phyloP scores from a whole-genome alignment of 495 filamentous ascomycete genomes.

The Penicillium crystallinum region DNA sequence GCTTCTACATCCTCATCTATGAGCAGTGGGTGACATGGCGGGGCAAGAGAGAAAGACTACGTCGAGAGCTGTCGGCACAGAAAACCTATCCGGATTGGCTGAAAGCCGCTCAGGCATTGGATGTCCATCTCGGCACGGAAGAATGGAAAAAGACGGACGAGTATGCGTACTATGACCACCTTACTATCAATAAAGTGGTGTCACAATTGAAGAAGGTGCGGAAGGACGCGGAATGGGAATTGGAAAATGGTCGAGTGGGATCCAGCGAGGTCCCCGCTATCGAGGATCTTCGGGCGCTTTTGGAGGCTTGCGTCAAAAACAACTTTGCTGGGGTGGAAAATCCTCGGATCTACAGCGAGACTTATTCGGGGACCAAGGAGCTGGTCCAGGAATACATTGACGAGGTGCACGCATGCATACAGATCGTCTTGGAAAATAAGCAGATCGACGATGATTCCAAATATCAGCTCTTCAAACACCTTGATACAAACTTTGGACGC shows the following conservation, averaged over 20 bases:
- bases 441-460: constrained; percentile 69
- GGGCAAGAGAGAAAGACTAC: constrained; percentile 64
- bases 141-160: constrained; percentile 82
- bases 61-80: constrained; percentile 63
- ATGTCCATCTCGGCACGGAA: constrained; percentile 75
- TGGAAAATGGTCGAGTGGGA: constrained; percentile 15
- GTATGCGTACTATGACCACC: constrained; percentile 91
- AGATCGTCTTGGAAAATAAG: constrained; percentile 60
- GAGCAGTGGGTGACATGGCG: constrained; percentile 59
- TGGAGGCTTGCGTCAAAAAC: constrained; percentile 92
- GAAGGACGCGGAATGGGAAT: constrained; percentile 52
- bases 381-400: constrained; percentile 85
- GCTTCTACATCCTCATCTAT: constrained; percentile 83
- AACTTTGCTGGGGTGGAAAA: constrained; percentile 98
- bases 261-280: constrained; percentile 44
- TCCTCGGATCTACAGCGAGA: constrained; percentile 86
- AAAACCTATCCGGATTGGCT: constrained; percentile 80
- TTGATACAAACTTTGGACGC: constrained; percentile 85
- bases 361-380: constrained; percentile 93
- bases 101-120: constrained; percentile 67
- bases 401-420: constrained; percentile 58
- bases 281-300: constrained; percentile 66
- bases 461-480: constrained; percentile 75
- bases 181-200: constrained; percentile 70
- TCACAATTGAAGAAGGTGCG: constrained; percentile 63